Conservation (phyloP, 2,329 filamentous ascomycete species). For the Colletotrichum navitas region DNA sequence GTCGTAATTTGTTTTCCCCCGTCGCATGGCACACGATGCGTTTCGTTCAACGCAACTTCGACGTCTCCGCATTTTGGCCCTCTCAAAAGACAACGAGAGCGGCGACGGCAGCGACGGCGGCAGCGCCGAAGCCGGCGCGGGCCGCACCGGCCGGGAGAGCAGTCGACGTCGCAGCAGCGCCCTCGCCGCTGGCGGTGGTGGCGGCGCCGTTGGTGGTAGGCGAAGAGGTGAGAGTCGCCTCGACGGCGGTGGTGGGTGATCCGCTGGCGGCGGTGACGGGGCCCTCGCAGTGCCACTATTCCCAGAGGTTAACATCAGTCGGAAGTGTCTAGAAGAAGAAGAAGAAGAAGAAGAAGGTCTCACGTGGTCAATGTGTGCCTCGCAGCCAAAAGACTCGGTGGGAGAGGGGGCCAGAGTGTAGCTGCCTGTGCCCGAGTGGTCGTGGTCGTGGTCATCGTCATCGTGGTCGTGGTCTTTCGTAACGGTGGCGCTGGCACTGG, state of each 20-base stretch:
- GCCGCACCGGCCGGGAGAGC: conserved; percentile 32
- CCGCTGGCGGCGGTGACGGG: conserved; percentile 23
- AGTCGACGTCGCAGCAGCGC: conserved; percentile 61
- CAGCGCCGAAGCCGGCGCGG: conserved; percentile 28
- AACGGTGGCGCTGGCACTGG: conserved; percentile 13
- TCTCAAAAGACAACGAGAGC: conserved; percentile 38
- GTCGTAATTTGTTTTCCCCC: not conserved
- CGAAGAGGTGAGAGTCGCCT: conserved; percentile 3
- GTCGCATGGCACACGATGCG: not conserved
- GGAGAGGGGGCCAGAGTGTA: not conserved
- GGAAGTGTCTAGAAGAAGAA: conserved; percentile 44
- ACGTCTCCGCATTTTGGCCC: too few relatives aligned
- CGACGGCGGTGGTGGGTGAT: conserved; percentile 14
- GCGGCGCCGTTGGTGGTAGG: conserved; percentile 11
- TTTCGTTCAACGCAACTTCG: not conserved
- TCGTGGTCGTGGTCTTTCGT: conserved; percentile 7
- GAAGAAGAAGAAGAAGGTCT: too few relatives aligned
- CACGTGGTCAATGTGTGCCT: not conserved
- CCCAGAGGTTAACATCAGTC: conserved; percentile 48
- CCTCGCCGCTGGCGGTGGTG: not conserved
- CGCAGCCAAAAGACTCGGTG: not conserved
- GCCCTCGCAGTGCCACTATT: conserved; percentile 52
- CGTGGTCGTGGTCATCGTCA: conserved; percentile 11
- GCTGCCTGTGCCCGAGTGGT: not conserved
- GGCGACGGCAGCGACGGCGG: conserved; percentile 34